Base-by-base conservation (phyloP, 768 basidiomycete genomes). In the Mycena sanguinolenta region DNA sequence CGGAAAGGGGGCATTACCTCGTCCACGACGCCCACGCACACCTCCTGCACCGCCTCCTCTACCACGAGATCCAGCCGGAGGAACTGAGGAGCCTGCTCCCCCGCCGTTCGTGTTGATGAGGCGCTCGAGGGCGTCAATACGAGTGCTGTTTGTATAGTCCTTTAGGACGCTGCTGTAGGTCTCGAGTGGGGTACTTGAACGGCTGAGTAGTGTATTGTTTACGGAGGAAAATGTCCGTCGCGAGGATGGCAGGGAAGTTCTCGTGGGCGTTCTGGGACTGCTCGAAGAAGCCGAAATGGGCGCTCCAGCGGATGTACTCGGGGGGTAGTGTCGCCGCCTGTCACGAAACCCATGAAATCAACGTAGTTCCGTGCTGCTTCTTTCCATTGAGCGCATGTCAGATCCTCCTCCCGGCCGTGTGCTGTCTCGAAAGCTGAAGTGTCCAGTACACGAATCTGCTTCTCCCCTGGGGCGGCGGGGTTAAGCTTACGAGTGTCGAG, bases 1-100 rank as follows among this genome's bases (percentile, higher is more conserved):
- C 16, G 72, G 67, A 69, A 69, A 67, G 63, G 69, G 65, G 32
- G 60, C 32, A 39, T 27, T 28, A 2, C 50, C 52, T 21, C 58
- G 38, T 1, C 50, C 58, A 10, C 65, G 1, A 13, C n/a, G n/a
- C n/a, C 46, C 34, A 36, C 28, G 25, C 14, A 39, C 14, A 1
- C 65, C 38, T 21, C 58, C 13, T 17, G 25, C 4, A 32, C n/a
- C 3, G 13, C 36, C 28, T 16, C 38, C 57, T n/a, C 36, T 49
- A 13, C 39, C 30, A 28, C 21, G 30, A n/a, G n/a, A n/a, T 4
- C 46, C 44, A 46, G 36, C 14, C 14, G 36, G 36, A 38, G 14
- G 36, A 6, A 14, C 36, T 14, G 36, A 6, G 13, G 39, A 3
- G 39, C 6, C 39, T 39, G 39, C 39, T 4, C 13, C 6, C 13